Conservation (phyloP, 768 basidiomycete species). For the Lentinula edodes region DNA sequence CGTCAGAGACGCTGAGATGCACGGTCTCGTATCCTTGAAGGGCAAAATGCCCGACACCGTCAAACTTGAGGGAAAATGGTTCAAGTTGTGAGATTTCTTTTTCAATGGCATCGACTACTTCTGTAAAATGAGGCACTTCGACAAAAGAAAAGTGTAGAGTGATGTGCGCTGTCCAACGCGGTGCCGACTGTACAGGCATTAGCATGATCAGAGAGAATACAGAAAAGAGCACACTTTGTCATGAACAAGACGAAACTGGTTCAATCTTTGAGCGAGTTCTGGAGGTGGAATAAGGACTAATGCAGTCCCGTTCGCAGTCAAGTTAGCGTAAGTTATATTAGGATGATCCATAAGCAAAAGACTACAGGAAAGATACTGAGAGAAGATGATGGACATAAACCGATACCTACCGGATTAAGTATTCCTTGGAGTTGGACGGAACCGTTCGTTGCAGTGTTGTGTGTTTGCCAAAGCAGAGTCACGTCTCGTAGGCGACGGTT, state of each 20-base stretch:
- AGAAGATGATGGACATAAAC: too few species aligned
- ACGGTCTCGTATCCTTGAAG: constrained; percentile 14
- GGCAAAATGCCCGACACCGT: constrained; percentile 11
- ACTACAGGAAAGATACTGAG: neutral
- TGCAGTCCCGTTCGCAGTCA: constrained; percentile 8
- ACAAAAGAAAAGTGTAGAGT: constrained; percentile 15
- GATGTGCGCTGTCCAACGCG: constrained; percentile 16
- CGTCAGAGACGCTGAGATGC: constrained; percentile 9
- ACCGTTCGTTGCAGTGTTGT: too few species aligned
- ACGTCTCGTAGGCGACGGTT: too few species aligned
- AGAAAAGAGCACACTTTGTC: constrained; percentile 12
- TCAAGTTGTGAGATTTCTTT: constrained; percentile 4
- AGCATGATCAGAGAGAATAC: neutral
- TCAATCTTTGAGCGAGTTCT: constrained; percentile 8
- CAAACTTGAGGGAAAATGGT: constrained; percentile 13
- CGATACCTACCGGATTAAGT: too few species aligned
- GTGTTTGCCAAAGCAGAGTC: too few species aligned
- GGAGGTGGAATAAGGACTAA: constrained; percentile 15
- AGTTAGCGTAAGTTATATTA: neutral
- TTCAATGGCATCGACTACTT: constrained; percentile 5
- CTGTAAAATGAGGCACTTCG: neutral
- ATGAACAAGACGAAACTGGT: constrained; percentile 12
- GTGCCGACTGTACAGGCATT: neutral
- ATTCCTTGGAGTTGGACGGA: too few species aligned
- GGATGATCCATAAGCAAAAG: neutral